Base-by-base conservation (phyloP, 371 early-diverging fungal species). In the Lichtheimia corymbifera region DNA sequence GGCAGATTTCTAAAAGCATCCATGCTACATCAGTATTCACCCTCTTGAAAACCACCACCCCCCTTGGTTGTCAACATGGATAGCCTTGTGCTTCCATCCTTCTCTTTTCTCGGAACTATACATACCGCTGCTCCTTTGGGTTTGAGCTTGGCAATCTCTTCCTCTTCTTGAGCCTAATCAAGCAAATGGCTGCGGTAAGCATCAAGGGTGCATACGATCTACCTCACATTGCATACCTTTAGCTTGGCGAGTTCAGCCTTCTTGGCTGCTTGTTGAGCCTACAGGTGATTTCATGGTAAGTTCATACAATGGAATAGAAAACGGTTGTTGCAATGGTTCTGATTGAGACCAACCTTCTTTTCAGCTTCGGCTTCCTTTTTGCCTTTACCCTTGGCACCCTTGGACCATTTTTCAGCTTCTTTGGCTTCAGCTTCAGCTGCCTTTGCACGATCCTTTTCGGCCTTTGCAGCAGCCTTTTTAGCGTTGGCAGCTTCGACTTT, bases 361-460 rank as follows among this genome's bases (percentile, higher is more conserved):
- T 87, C 88, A 49, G 82, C 85, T 58, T 88, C 86, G 24, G 71
- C 71, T 53, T 88, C 91, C 68, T 89, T 88, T 70, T 89, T 91
- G 67, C 77, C 77, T 44, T 81, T 71, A 18, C 68, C 74, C 69
- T 93, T 92, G 53, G 91, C 68, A 15, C 93, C 93, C 64, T 78
- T 70, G 40, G 82, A 61, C 93, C 92, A 92, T 15, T 84, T 79
- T 4, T 68, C 78, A 41, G 86, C 69, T 52, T 87, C 89, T 28
- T 66, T 60, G 14, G 74, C 76, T 64, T 90, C 93, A 43, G 71
- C 62, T 35, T 80, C 86, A 25, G 64, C 70, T 12, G 74, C 75
- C 59, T 82, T 75, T 66, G 84, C 75, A 7, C 71, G 62, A 44
- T 84, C 84, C 66, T 88, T 87, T 30, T 81, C 89, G 14, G 80